phyloP scores from a whole-genome alignment of 164 flowering plant species.

The Cinnamomum chago region DNA sequence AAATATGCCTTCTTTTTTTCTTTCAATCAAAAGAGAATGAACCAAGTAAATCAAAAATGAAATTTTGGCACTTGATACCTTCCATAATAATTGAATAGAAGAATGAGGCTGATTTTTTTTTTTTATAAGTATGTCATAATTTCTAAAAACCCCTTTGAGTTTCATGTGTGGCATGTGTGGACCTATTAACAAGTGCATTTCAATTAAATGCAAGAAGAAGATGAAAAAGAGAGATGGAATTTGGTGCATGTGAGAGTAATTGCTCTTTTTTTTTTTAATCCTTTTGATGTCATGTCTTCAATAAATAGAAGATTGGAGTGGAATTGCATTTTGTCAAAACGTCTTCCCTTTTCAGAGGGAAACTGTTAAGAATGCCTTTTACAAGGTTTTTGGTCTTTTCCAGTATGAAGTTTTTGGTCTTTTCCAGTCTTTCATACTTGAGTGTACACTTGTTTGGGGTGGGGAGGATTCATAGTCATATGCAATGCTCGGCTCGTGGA shows the following conservation, averaged over 20 bases:
- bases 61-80: not conserved
- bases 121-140: not conserved
- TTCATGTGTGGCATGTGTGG: not conserved
- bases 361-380: slow-evolving; percentile 6
- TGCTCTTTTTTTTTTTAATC: not conserved
- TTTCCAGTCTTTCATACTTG: not conserved
- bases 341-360: slow-evolving; percentile 1
- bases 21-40: not conserved
- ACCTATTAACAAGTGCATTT: not conserved
- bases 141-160: not conserved
- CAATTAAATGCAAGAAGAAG: not conserved
- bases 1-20: not conserved
- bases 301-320: not conserved
- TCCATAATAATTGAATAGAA: not conserved
- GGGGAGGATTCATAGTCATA: not conserved
- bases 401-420: slow-evolving; percentile 1
- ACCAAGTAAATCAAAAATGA: not conserved
- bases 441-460: not conserved
- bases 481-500: not conserved
- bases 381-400: not conserved
- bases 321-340: slow-evolving; percentile 5
- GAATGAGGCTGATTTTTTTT: not conserved
- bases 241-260: not conserved
- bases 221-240: not conserved
- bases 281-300: slow-evolving; percentile 1